Evolutionary conservation across 441 rosid genomes (phyloP), one percentile per base, ranked within the genome.

Genomic region (Biscutella auriculata): DNA sequence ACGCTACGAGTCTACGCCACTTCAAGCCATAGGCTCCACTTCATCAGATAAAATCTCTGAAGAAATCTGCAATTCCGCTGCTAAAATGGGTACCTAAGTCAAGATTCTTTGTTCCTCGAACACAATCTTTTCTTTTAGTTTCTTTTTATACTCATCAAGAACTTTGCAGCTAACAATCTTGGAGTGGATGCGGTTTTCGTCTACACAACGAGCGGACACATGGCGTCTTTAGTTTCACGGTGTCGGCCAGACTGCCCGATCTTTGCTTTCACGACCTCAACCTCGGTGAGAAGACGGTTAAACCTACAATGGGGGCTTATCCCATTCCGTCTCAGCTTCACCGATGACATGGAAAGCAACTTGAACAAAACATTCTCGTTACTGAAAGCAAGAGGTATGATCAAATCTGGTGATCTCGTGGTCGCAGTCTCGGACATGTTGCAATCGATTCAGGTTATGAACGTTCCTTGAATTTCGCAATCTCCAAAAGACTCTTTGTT

Each of bases 241-340:
- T 84, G 95, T 70, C 87, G 93, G 25, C 97, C 99, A 10, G 97
- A 89, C 71, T 89, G 99, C 60, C 96, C 99, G n/a, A 83, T 94
- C 67, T 87, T 94, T 60, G 96, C 99, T 15, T 93, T 93, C 68
- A 89, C 96, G 42, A 75, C 74, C 61, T 72, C 86, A 1, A 68
- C 91, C 28, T 84, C 97, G 0, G 80, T 90, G 49, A 61, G 96
- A 45, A 90, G 97, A 71, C 83, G 87, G 21, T 75, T 94, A 73
- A 90, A 90, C 69, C 76, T 94, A 17, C 96, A 87, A 73, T 94
- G 99, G 99, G 99, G 99, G 27, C 82, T 93, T 32, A 87, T 89
- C 58, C 99, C 99, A 2, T 93, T 93, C 82, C 87, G 97, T 39
- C 60, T 89, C 59, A 82, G 91, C 72, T 89, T 89, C 78, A 62